These are phyloP conservation scores for Epichloe sibirici DNA, from an alignment of 2,329 filamentous ascomycete species.

Conservation along the genomic window DNA sequence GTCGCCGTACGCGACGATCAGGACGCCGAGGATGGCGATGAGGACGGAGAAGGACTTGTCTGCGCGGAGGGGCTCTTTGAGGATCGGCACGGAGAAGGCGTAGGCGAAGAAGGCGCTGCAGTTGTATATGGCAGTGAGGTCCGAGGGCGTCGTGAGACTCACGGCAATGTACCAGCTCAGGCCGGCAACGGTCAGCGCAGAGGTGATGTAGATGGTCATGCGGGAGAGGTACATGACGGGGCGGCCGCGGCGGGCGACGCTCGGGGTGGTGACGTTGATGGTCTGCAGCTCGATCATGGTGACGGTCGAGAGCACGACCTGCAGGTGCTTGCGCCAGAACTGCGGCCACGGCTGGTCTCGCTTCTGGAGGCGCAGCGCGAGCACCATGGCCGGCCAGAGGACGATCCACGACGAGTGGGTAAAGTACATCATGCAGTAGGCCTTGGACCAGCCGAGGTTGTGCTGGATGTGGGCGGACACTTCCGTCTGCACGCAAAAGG, in stretches of 20 bases:
- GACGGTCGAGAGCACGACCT: slow-evolving; percentile 39
- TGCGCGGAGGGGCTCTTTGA: slow-evolving; percentile 70
- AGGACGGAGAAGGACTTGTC: slow-evolving; percentile 81
- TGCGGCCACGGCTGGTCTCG: slow-evolving; percentile 64
- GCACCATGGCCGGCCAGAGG: slow-evolving; percentile 75
- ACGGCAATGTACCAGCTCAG: slow-evolving; percentile 94
- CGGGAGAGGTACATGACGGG: slow-evolving; percentile 59
- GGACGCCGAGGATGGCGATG: slow-evolving; percentile 77
- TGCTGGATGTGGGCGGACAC: slow-evolving; percentile 91
- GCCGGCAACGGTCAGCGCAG: slow-evolving; percentile 76
- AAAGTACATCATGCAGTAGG: slow-evolving; percentile 98
- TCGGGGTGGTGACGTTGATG: slow-evolving; percentile 46
- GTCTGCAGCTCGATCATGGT: slow-evolving; percentile 80
- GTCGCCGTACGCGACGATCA: slow-evolving; percentile 93
- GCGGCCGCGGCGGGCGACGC: slow-evolving; percentile 23
- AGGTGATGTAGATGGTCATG: slow-evolving; percentile 73
- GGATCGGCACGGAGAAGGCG: slow-evolving; percentile 81
- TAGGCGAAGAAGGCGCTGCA: slow-evolving; percentile 98
- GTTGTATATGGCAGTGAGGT: slow-evolving; percentile 97
- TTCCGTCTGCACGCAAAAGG: slow-evolving; percentile 91
- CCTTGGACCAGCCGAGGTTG: slow-evolving; percentile 87
- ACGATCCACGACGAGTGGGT: slow-evolving; percentile 91
- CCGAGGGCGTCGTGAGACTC: slow-evolving; percentile 80
- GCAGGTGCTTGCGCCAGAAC: slow-evolving; percentile 63
- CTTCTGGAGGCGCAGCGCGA: slow-evolving; percentile 69